phyloP scores from a whole-genome alignment of 2,329 filamentous ascomycete genomes.

The Colletotrichum sp. region DNA sequence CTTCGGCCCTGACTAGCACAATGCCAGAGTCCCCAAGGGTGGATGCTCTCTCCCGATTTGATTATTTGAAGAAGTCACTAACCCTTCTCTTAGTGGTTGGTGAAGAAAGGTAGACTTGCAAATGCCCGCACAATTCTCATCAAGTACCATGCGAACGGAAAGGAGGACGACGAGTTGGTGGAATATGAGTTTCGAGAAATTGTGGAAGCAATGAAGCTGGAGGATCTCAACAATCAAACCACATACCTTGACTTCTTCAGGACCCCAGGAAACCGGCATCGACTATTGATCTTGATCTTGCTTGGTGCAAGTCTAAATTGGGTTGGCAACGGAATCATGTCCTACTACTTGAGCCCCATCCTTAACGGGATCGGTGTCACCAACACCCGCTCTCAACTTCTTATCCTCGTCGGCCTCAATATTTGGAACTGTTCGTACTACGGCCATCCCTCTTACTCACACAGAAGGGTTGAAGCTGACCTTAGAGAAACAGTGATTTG shows the following conservation, averaged over 20 bases:
- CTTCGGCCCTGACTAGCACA: not conserved
- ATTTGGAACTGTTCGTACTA: not conserved
- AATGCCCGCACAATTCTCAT: not conserved
- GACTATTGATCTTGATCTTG: not conserved
- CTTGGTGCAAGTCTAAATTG: not conserved
- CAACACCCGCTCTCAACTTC: not conserved
- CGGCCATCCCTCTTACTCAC: not conserved
- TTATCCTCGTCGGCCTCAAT: not conserved
- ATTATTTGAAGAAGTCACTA: not conserved
- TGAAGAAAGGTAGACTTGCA: not conserved
- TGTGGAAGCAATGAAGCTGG: not conserved
- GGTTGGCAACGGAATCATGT: slow-evolving; percentile 1
- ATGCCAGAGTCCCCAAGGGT: not conserved
- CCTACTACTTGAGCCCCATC: not conserved
- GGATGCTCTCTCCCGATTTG: not conserved
- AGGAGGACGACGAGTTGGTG: not conserved
- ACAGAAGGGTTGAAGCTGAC: not conserved
- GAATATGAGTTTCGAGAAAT: not conserved
- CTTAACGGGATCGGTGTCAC: slow-evolving; percentile 8
- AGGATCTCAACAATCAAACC: not conserved
- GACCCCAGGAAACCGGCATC: not conserved
- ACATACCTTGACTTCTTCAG: not conserved
- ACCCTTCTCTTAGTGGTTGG: not conserved
- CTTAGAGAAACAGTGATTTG: not conserved
- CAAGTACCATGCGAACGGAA: not conserved